Evolutionary conservation across 257 asterid species (phyloP).

Genomic region (Solanum infundibuliforme): DNA sequence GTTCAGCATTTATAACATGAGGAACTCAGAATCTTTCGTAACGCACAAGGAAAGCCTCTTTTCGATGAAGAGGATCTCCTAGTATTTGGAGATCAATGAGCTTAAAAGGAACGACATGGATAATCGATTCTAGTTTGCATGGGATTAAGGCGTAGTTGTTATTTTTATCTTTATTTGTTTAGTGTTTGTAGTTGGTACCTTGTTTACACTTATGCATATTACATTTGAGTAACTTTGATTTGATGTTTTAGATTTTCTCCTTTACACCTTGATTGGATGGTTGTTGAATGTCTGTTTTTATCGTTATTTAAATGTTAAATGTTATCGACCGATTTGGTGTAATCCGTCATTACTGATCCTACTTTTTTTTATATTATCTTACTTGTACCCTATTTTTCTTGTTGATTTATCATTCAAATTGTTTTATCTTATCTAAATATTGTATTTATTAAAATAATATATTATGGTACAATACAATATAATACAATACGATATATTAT

Average conservation of each 20-base stretch:
- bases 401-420: too few species aligned
- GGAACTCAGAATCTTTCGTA: not conserved
- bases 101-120: not conserved
- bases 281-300: too few species aligned
- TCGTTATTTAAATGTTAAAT: too few species aligned
- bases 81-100: not conserved
- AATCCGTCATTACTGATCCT: too few species aligned
- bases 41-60: not conserved
- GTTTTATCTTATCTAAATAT: too few species aligned
- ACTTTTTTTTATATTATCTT: too few species aligned
- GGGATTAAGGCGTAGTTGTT: not conserved
- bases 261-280: too few species aligned
- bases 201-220: not conserved
- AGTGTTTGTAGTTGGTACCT: not conserved
- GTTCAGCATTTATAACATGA: not conserved
- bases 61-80: not conserved
- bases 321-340: too few species aligned
- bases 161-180: not conserved
- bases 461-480: too few species aligned
- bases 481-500: too few species aligned
- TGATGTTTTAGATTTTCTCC: not conserved
- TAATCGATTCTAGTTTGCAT: not conserved
- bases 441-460: too few species aligned
- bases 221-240: not conserved
- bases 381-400: too few species aligned